These are phyloP conservation scores for Fistulifera solaris DNA, from an alignment of 108 stramenopile species.

Conservation along the genomic window DNA sequence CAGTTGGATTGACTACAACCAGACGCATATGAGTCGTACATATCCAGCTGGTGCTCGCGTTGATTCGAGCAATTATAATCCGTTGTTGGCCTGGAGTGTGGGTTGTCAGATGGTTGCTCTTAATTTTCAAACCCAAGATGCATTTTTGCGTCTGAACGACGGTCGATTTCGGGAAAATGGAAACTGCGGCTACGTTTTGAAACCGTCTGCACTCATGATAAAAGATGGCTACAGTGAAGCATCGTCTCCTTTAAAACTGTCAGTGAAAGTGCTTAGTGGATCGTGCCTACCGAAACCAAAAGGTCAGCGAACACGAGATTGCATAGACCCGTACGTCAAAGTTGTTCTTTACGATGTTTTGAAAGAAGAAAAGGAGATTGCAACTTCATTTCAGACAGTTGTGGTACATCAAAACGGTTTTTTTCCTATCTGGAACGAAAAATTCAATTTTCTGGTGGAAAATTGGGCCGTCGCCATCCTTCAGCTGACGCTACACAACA, in stretches of 20 bases:
- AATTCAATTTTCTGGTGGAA: constrained; percentile 47
- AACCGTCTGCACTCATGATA: constrained; percentile 46
- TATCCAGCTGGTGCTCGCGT: constrained; percentile 84
- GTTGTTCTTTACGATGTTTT: constrained; percentile 59
- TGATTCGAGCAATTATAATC: constrained; percentile 89
- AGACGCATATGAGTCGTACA: constrained; percentile 72
- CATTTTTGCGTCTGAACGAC: constrained; percentile 76
- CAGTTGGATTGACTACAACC: constrained; percentile 79
- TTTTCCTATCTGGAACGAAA: constrained; percentile 67
- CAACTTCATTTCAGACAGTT: constrained; percentile 25
- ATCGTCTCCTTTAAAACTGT: constrained; percentile 22
- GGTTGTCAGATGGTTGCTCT: constrained; percentile 89
- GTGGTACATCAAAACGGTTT: constrained; percentile 59
- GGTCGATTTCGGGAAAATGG: constrained; percentile 91
- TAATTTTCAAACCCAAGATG: constrained; percentile 87
- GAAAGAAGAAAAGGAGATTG: constrained; percentile 45
- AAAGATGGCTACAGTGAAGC: constrained; percentile 13
- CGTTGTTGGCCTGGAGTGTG: constrained; percentile 71
- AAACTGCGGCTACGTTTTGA: constrained; percentile 90
- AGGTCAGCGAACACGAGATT: constrained; percentile 56
- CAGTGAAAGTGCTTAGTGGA: constrained; percentile 58
- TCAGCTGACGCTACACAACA: constrained; percentile 57
- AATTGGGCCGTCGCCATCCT: constrained; percentile 60
- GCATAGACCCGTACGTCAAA: constrained; percentile 75
- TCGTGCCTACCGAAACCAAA: constrained; percentile 76